Evolutionary conservation across 495 filamentous ascomycete genomes (phyloP).

Genomic region (Chaetomium fimeti): DNA sequence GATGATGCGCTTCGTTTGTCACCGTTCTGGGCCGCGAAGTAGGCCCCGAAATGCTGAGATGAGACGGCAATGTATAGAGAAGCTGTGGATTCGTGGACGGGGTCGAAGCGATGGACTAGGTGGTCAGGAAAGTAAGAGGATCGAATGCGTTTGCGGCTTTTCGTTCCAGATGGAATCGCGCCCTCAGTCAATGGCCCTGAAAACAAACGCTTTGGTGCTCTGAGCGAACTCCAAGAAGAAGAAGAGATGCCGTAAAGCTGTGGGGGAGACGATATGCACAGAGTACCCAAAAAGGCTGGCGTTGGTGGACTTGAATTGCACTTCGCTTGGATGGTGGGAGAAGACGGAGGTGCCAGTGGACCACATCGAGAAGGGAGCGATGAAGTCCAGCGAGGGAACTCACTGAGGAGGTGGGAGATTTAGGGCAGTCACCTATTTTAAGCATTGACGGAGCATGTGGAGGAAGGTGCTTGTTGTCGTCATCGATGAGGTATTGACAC

Average conservation of each 20-base stretch:
- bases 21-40: not conserved
- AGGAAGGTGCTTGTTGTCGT: not conserved
- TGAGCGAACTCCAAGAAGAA: slow-evolving; percentile 18
- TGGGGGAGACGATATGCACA: slow-evolving; percentile 30
- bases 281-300: slow-evolving; percentile 35
- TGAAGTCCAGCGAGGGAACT: not conserved
- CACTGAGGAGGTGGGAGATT: not conserved
- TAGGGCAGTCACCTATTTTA: not conserved
- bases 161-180: slow-evolving; percentile 12
- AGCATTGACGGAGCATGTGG: not conserved
- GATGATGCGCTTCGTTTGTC: no score
- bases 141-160: not conserved
- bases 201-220: slow-evolving; percentile 28
- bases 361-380: not conserved
- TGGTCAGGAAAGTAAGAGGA: not conserved
- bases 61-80: not conserved
- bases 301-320: slow-evolving; percentile 18
- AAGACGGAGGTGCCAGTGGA: not conserved
- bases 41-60: no score
- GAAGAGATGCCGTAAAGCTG: slow-evolving; percentile 34
- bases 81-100: not conserved
- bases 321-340: slow-evolving; percentile 12
- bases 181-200: slow-evolving; percentile 8
- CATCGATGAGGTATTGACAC: not conserved
- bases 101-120: not conserved